These are phyloP conservation scores for Dichotomopilus funicola DNA, from an alignment of 2,329 filamentous ascomycete genomes.

Conservation along the genomic window DNA sequence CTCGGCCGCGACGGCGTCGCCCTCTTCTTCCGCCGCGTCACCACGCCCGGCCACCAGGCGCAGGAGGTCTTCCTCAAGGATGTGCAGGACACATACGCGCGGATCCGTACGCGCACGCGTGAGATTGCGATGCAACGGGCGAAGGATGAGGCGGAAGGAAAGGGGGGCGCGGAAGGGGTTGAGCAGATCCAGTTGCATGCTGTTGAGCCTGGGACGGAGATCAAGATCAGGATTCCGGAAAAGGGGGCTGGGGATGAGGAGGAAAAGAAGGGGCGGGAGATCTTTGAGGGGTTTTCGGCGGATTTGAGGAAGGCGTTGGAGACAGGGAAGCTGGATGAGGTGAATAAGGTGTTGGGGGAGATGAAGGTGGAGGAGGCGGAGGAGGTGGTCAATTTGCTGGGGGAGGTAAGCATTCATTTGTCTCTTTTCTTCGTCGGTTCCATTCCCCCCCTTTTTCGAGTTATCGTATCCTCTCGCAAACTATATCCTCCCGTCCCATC, in stretches of 20 bases:
- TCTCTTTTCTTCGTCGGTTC: neutral
- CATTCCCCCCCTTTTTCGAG: neutral
- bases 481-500: slow-evolving; percentile 21
- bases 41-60: slow-evolving; percentile 81
- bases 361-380: slow-evolving; percentile 82
- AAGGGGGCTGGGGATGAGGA: slow-evolving; percentile 59
- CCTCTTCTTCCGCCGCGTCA: slow-evolving; percentile 95
- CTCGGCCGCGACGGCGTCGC: slow-evolving; percentile 81
- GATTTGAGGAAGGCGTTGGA: slow-evolving; percentile 77
- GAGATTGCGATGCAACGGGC: slow-evolving; percentile 59
- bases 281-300: slow-evolving; percentile 79
- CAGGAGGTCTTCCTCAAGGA: slow-evolving; percentile 88
- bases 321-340: slow-evolving; percentile 80
- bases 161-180: slow-evolving; percentile 50
- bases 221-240: slow-evolving; percentile 78
- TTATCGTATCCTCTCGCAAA: neutral
- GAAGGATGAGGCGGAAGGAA: slow-evolving; percentile 40
- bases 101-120: slow-evolving; percentile 68
- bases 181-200: slow-evolving; percentile 98
- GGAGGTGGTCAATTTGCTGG: slow-evolving; percentile 68
- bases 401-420: slow-evolving; percentile 44
- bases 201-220: slow-evolving; percentile 85
- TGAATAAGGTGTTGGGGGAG: slow-evolving; percentile 78
- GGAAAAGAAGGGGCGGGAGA: slow-evolving; percentile 56
- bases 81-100: slow-evolving; percentile 77